Evolutionary conservation across 805 yeast species (phyloP).

Genomic region (Torulaspora gathmanii): DNA sequence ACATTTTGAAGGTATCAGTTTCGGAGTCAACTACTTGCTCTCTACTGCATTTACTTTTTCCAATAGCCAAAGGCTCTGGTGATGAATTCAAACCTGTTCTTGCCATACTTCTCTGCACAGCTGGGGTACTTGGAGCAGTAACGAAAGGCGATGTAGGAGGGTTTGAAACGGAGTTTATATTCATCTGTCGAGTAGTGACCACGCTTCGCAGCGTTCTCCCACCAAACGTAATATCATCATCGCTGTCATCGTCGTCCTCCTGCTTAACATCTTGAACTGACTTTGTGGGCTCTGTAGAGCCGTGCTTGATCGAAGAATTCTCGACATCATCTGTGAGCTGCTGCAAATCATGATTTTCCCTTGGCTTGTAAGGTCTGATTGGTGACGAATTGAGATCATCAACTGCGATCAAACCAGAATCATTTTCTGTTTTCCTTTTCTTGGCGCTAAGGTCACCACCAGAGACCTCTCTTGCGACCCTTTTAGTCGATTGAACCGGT

Average conservation of each 20-base stretch:
- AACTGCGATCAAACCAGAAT: conserved; percentile 8
- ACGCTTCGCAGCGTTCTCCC: conserved; percentile 32
- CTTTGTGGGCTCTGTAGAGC: conserved; percentile 1
- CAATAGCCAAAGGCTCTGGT: conserved; percentile 9
- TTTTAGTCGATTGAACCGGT: neutral
- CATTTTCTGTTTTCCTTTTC: conserved; percentile 15
- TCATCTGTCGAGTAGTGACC: conserved; percentile 25
- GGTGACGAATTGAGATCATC: conserved; percentile 28
- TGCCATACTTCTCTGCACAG: neutral
- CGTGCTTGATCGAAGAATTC: conserved; percentile 21
- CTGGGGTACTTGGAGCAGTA: conserved; percentile 35
- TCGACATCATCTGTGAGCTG: conserved; percentile 22
- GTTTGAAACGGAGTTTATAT: conserved; percentile 24
- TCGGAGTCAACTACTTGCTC: conserved; percentile 37
- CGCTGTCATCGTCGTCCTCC: conserved; percentile 36
- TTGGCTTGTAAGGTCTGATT: conserved; percentile 17
- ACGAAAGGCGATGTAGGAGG: conserved; percentile 30
- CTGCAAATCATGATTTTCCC: conserved; percentile 10
- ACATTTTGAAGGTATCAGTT: conserved; percentile 61
- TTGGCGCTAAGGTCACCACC: conserved; percentile 3
- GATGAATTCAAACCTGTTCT: conserved; percentile 4
- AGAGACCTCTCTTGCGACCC: neutral
- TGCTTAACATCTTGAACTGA: conserved; percentile 17
- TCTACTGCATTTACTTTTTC: conserved; percentile 21
- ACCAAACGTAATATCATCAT: conserved; percentile 31